These are phyloP conservation scores for Lanmaoa pseudosensibilis DNA, from an alignment of 768 basidiomycete species.

Conservation along the genomic window DNA sequence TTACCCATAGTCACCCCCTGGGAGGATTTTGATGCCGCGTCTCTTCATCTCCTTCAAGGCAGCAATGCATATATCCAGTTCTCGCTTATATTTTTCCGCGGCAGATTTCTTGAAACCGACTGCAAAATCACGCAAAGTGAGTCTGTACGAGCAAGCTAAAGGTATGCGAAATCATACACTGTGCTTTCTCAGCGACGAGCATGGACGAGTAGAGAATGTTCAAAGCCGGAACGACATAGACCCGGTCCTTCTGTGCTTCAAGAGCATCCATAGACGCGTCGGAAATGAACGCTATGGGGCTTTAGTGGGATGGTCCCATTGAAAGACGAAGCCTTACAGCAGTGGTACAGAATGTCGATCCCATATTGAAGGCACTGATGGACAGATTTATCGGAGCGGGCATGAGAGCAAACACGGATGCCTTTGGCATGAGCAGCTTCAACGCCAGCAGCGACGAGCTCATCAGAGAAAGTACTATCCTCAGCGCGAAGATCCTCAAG, in stretches of 20 bases:
- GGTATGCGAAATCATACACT: conserved; percentile 15
- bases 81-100: conserved; percentile 28
- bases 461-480: conserved; percentile 35
- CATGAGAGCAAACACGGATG: conserved; percentile 39
- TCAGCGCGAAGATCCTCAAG: conserved; percentile 36
- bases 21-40: conserved; percentile 37
- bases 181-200: conserved; percentile 26
- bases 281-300: conserved; percentile 34
- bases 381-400: conserved; percentile 35
- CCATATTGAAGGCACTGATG: conserved; percentile 38
- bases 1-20: conserved; percentile 41
- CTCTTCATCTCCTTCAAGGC: conserved; percentile 38
- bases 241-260: conserved; percentile 35
- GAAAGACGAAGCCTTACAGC: conserved; percentile 17
- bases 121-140: background rate
- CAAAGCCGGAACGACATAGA: conserved; percentile 35
- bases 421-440: conserved; percentile 37
- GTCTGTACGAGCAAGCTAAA: background rate
- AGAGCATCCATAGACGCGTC: conserved; percentile 38
- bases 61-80: conserved; percentile 34
- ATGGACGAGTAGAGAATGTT: conserved; percentile 31
- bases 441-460: conserved; percentile 35
- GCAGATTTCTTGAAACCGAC: conserved; percentile 22
- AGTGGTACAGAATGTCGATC: conserved; percentile 33
- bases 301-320: conserved; percentile 3